Conservation (phyloP, 352 stramenopile species). For the Pythium vanterpoolii region DNA sequence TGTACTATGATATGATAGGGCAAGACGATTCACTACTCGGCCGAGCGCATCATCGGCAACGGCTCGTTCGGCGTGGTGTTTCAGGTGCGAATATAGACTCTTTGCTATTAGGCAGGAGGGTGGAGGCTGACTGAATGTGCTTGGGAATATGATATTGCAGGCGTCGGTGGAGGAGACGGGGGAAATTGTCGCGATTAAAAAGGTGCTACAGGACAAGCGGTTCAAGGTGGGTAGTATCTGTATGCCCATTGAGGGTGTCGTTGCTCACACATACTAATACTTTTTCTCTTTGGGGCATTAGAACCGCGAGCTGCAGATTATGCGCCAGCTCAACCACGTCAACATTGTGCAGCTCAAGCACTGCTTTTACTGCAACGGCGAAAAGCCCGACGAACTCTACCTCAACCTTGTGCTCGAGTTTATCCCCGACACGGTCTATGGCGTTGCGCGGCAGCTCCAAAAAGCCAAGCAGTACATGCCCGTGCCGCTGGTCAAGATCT, state of each 20-base stretch:
- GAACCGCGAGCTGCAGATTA: slow-evolving; percentile 99
- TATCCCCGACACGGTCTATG: slow-evolving; percentile 99
- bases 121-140: neutral
- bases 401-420: slow-evolving; percentile 99
- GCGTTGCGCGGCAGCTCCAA: slow-evolving; percentile 93
- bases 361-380: slow-evolving; percentile 98
- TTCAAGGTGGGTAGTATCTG: slow-evolving; percentile 89
- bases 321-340: slow-evolving; percentile 97
- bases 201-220: slow-evolving; percentile 99
- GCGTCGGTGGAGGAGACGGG: slow-evolving; percentile 95
- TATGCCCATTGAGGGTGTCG: neutral
- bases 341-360: slow-evolving; percentile 99
- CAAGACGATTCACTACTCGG: slow-evolving; percentile 94
- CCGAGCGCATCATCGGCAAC: slow-evolving; percentile 99
- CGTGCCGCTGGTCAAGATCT: slow-evolving; percentile 98
- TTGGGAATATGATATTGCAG: slow-evolving; percentile 12
- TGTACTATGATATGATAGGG: slow-evolving; percentile 58
- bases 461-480: slow-evolving; percentile 97
- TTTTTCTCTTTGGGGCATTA: slow-evolving; percentile 20
- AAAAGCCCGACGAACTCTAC: slow-evolving; percentile 96
- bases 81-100: slow-evolving; percentile 42
- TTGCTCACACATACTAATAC: too few species aligned
- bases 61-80: slow-evolving; percentile 99
- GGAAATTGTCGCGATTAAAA: slow-evolving; percentile 99
- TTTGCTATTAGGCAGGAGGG: neutral